Percentiles rank a stretch among this genome's conserved stretches.
Evolutionary conservation across 225 moss, liverwort and hornwort genomes (phyloP).

Genomic region (Climacium dendroides): DNA sequence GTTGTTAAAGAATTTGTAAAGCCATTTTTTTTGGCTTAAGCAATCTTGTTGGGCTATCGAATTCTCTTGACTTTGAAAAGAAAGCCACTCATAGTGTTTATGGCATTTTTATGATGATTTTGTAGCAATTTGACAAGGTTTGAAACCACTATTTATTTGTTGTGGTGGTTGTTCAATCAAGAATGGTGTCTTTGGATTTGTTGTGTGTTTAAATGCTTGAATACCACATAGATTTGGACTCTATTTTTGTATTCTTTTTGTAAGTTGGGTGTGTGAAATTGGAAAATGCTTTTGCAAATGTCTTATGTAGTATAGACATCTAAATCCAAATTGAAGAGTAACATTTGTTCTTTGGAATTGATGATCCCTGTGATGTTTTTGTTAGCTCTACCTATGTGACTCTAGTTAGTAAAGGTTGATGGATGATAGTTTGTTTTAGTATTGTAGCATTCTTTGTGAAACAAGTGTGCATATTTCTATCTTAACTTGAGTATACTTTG

Average conservation of each 20-base stretch:
- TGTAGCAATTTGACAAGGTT: rapidly evolving
- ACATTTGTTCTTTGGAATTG: neutral
- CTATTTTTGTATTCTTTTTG: neutral
- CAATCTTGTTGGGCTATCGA: rapidly evolving
- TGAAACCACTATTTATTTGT: neutral
- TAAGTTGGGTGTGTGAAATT: neutral
- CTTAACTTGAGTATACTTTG: neutral
- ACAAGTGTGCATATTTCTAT: neutral
- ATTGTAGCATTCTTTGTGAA: too few relatives aligned
- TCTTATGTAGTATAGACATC: rapidly evolving
- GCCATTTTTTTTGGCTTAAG: neutral
- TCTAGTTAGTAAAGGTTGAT: neutral
- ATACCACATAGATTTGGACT: neutral
- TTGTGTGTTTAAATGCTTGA: neutral
- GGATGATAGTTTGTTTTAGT: neutral
- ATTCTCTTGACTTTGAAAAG: neutral
- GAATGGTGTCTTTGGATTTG: rapidly evolving
- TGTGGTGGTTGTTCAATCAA: neutral
- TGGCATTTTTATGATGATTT: neutral
- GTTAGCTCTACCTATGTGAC: neutral
- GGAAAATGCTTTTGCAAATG: rapidly evolving
- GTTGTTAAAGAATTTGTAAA: too few relatives aligned
- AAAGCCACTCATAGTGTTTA: too few relatives aligned
- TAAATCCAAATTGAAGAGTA: neutral
- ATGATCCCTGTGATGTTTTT: neutral